A percentile compares a stretch with the other conserved stretches of the same genome.
phyloP scores from a whole-genome alignment of 1,284 basidiomycete genomes.

The Sanghuangporus weigelae region DNA sequence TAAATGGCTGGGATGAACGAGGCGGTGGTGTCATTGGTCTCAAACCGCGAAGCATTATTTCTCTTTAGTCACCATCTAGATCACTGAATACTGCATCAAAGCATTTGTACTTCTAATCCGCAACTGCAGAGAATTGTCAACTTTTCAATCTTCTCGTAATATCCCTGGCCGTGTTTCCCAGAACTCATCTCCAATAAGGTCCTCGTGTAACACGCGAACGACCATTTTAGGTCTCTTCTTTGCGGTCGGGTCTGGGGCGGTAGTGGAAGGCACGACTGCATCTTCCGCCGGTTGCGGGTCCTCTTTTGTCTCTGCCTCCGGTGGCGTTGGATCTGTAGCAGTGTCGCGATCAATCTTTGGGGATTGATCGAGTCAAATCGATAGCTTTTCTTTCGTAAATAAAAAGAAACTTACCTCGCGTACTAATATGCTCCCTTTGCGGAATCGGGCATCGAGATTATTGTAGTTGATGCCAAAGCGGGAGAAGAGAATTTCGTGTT shows the following conservation, averaged over 20 bases:
- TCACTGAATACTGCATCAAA: not conserved
- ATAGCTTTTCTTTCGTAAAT: not conserved
- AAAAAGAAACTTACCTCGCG: conserved; percentile 43
- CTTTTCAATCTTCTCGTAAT: conserved; percentile 7
- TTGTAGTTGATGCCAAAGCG: conserved; percentile 90
- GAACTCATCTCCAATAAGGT: conserved; percentile 15
- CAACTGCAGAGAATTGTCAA: not conserved
- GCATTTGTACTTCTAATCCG: not conserved
- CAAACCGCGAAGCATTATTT: conserved; percentile 42
- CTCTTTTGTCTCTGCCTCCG: not conserved
- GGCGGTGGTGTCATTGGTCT: conserved; percentile 61
- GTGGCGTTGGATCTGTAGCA: not conserved
- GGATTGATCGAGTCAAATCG: not conserved
- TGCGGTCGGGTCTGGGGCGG: not conserved
- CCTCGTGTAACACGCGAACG: conserved; percentile 14
- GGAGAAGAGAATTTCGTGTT: conserved; percentile 87
- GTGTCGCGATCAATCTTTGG: not conserved
- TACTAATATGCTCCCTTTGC: conserved; percentile 85
- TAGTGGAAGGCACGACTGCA: not conserved
- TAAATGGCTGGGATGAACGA: conserved; percentile 60
- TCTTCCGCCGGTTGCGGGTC: not conserved
- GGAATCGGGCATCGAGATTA: conserved; percentile 62
- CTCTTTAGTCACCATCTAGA: conserved; percentile 26
- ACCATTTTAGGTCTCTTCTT: conserved; percentile 4
- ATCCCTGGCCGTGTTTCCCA: conserved; percentile 9